Evolutionary conservation across 345 rosid genomes (phyloP).

Genomic region (Rhizophora mangle): DNA sequence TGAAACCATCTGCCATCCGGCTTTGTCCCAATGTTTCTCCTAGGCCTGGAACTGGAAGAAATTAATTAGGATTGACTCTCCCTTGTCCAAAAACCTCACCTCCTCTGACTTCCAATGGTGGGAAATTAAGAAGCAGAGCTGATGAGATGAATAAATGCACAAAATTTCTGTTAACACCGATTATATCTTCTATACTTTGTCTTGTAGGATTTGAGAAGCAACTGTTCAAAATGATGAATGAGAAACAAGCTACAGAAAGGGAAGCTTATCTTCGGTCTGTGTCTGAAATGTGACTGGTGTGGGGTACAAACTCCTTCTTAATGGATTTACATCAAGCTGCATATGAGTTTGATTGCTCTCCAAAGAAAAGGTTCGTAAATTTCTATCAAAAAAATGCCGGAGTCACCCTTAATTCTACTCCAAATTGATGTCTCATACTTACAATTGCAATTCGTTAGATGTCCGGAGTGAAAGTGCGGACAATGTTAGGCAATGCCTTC

Average conservation of each 20-base stretch:
- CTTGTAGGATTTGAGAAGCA: constrained; percentile 70
- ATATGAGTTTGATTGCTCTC: neutral
- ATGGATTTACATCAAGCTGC: neutral
- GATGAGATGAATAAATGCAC: neutral
- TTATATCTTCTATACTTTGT: neutral
- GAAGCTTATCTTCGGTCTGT: constrained; percentile 96
- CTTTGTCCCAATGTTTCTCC: too few species aligned
- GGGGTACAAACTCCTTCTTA: neutral
- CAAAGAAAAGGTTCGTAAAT: neutral
- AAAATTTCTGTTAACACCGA: neutral
- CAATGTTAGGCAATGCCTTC: too few species aligned
- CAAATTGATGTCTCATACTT: neutral
- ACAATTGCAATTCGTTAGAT: neutral
- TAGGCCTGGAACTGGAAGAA: too few species aligned
- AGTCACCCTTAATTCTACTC: neutral
- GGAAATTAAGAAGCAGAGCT: neutral
- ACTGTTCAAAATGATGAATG: constrained; percentile 54
- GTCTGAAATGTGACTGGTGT: constrained; percentile 61
- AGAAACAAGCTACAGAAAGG: constrained; percentile 73
- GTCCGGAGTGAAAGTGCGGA: neutral
- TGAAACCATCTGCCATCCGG: too few species aligned
- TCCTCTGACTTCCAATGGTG: too few species aligned
- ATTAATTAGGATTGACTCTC: too few species aligned
- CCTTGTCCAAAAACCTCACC: too few species aligned
- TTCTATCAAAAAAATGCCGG: neutral